Conservation (phyloP, 768 basidiomycete species). For the Aureoboletus auriporus region DNA sequence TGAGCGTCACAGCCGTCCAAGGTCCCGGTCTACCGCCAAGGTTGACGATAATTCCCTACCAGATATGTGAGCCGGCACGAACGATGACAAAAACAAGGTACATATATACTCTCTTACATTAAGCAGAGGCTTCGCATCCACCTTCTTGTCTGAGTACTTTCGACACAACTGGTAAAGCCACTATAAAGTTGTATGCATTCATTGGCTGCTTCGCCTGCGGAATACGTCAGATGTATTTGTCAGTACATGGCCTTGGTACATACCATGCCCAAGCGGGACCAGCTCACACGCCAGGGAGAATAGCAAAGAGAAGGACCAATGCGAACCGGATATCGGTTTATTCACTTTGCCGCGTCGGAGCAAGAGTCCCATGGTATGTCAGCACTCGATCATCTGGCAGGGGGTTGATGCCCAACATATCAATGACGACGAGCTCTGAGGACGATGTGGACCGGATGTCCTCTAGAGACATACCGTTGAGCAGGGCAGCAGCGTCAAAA, state of each 20-base stretch:
- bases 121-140: constrained; percentile 71
- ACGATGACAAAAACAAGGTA: not conserved
- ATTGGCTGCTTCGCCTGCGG: constrained; percentile 41
- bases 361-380: constrained; percentile 48
- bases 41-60: constrained; percentile 69
- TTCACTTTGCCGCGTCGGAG: constrained; percentile 68
- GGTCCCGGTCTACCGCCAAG: constrained; percentile 62
- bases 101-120: constrained; percentile 63
- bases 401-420: constrained; percentile 30
- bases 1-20: constrained; percentile 62
- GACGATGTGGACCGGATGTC: constrained; percentile 33
- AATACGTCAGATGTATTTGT: constrained; percentile 21
- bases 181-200: constrained; percentile 63
- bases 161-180: constrained; percentile 52
- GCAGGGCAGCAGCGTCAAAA: constrained; percentile 49
- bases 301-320: constrained; percentile 69
- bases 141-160: constrained; percentile 53
- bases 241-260: constrained; percentile 3
- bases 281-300: constrained; percentile 77
- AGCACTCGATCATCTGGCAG: not conserved
- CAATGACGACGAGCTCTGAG: constrained; percentile 56
- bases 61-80: not conserved
- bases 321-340: constrained; percentile 52
- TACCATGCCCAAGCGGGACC: constrained; percentile 47
- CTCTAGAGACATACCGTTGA: constrained; percentile 32